Percentiles rank a stretch among this genome's conserved stretches.
phyloP scores from a whole-genome alignment of 805 yeast species.

The Pichia ethanolica region DNA sequence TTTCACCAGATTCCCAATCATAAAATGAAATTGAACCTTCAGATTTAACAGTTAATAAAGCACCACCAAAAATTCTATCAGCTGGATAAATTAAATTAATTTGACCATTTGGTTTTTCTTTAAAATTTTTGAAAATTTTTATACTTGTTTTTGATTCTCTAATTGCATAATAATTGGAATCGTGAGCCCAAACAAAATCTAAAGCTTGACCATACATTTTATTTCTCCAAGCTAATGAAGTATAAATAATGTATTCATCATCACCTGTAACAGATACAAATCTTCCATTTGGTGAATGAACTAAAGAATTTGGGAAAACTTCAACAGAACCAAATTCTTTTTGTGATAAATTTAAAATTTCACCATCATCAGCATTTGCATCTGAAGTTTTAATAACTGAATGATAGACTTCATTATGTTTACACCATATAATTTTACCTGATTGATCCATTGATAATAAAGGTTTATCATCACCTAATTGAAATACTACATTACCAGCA shows the following conservation, averaged over 20 bases:
- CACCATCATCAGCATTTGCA: constrained; percentile 68
- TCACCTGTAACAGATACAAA: constrained; percentile 96
- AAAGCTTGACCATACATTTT: constrained; percentile 84
- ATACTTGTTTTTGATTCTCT: constrained; percentile 62
- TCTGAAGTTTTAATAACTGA: constrained; percentile 66
- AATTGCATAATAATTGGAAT: constrained; percentile 79
- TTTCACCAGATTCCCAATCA: constrained; percentile 85
- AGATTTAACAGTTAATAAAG: constrained; percentile 77
- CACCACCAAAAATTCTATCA: constrained; percentile 80
- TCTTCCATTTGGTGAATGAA: constrained; percentile 95
- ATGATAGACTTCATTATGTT: constrained; percentile 82
- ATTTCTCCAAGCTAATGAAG: constrained; percentile 97
- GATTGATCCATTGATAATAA: constrained; percentile 86
- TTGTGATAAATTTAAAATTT: constrained; percentile 62
- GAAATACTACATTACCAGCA: constrained; percentile 83
- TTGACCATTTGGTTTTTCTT: constrained; percentile 58
- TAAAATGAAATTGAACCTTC: constrained; percentile 81
- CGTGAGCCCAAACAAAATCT: constrained; percentile 94
- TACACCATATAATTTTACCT: constrained; percentile 88
- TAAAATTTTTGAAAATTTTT: constrained; percentile 75
- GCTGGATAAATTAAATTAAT: constrained; percentile 65
- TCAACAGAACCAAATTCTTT: constrained; percentile 95
- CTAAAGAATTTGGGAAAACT: constrained; percentile 78
- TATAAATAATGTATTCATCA: constrained; percentile 92
- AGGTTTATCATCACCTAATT: constrained; percentile 92